Conservation (phyloP, 1,284 basidiomycete species). For the Leccinum griseonigrum region DNA sequence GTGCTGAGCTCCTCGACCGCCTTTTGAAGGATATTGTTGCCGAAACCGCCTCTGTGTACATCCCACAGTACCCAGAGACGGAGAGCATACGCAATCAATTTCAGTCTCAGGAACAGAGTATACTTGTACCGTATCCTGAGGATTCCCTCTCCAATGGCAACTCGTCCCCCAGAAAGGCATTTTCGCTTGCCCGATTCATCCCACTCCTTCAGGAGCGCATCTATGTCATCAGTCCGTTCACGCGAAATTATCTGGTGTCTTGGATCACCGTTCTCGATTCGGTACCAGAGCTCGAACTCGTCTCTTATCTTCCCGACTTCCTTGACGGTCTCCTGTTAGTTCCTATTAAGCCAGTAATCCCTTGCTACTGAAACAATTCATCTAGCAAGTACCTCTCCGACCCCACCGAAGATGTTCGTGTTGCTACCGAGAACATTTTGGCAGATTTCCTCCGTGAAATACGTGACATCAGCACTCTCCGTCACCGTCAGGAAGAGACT, state of each 20-base stretch:
- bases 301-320: conserved; percentile 93
- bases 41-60: conserved; percentile 93
- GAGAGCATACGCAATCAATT: conserved; percentile 57
- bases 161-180: conserved; percentile 67
- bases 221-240: conserved; percentile 94
- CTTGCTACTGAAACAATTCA: conserved; percentile 12
- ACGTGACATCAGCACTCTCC: conserved; percentile 76
- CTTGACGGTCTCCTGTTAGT: conserved; percentile 90
- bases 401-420: conserved; percentile 90
- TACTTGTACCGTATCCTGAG: conserved; percentile 65
- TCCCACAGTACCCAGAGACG: conserved; percentile 84
- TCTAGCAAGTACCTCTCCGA: conserved; percentile 92
- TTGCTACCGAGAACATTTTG: conserved; percentile 88
- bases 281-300: conserved; percentile 93
- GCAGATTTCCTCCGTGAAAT: conserved; percentile 95
- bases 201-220: conserved; percentile 93
- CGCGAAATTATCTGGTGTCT: conserved; percentile 92
- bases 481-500: conserved; percentile 59
- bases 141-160: conserved; percentile 45
- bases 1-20: conserved; percentile 96
- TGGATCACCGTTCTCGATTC: conserved; percentile 98
- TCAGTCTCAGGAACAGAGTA: conserved; percentile 46
- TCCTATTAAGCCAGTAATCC: conserved; percentile 6
- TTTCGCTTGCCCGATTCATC: conserved; percentile 93
- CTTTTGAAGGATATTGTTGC: conserved; percentile 97